Evolutionary conservation across 2,329 filamentous ascomycete genomes (phyloP), one percentile per base, ranked within the genome.

Genomic region (Neopestalotiopsis rosae): DNA sequence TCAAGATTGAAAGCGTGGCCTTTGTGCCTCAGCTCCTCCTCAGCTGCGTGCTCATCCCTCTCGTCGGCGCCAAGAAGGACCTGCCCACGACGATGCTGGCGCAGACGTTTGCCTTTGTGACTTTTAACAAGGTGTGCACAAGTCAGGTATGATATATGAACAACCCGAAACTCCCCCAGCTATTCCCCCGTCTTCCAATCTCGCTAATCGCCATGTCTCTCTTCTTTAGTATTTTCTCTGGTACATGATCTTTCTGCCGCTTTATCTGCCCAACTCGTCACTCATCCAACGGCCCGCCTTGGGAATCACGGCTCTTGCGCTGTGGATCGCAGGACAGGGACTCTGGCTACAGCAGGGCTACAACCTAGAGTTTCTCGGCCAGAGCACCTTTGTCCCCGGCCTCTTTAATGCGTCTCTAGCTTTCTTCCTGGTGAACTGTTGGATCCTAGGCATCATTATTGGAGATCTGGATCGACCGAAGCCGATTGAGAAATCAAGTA

Each of bases 121-220:
- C 94, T 0, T 98, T 98, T 75, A 99, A 99, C 83, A 99, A 99
- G 84, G 96, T 99, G 71, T 98, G 95, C 86, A 99, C 96, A 3
- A 97, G 94, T 76, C 95, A 98, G 88, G 94, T 96, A 87, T 72
- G 87, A 32, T 32, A 14, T 12, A 5, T 5, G 24, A 3, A 7
- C 14, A 3, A 7, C 14, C 30, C 28, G 34, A n/a, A 17, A 12
- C 10, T 4, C 24, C 59, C 59, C 14, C 34, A 14, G 24, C 24
- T 28, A 28, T 20, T 12, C 5, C 30, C 30, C 17, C 14, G 30
- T 38, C 13, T 17, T 17, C 7, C 14, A 34, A 17, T 34, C 5
- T 20, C 32, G 34, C 30, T 42, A 12, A 24, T 59, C 9, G 13
- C 28, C 3, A 24, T 30, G 4, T 24, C 20, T 56, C 2, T 56